Evolutionary conservation across 345 rosid genomes (phyloP).

Genomic region (Linum lewisii): DNA sequence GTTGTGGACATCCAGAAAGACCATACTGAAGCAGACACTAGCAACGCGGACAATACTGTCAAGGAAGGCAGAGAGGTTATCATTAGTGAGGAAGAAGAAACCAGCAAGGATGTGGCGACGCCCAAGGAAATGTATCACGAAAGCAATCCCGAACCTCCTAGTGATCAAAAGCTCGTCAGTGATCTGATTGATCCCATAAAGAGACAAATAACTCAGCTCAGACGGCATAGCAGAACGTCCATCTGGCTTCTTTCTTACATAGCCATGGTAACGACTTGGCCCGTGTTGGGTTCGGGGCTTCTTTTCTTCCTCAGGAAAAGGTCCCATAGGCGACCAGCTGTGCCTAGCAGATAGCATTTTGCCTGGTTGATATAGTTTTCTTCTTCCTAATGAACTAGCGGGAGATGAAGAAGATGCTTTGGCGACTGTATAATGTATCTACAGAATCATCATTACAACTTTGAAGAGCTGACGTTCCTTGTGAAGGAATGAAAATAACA

Average conservation of each 20-base stretch:
- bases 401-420: too few species aligned
- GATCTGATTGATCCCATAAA: conserved; percentile 18
- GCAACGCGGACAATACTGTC: conserved; percentile 1
- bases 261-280: conserved; percentile 36
- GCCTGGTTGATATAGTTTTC: too few species aligned
- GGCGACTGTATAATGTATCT: too few species aligned
- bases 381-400: too few species aligned
- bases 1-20: conserved; percentile 12
- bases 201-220: conserved; percentile 21
- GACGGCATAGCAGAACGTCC: conserved; percentile 21
- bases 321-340: conserved; percentile 14
- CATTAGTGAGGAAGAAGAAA: conserved; percentile 2
- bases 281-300: conserved; percentile 30
- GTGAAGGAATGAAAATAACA: too few species aligned
- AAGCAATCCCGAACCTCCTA: conserved; percentile 7
- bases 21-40: conserved; percentile 6
- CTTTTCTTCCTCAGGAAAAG: conserved; percentile 24
- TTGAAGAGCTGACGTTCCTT: too few species aligned
- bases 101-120: background rate
- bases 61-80: background rate
- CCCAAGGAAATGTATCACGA: conserved; percentile 1
- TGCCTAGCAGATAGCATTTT: background rate
- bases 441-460: too few species aligned
- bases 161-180: conserved; percentile 9
- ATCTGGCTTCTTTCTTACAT: conserved; percentile 32